A percentile compares a stretch with the other conserved stretches of the same genome.
Evolutionary conservation across 192 early-diverging fungal species (phyloP).

Genomic region (Coemansia sp.): DNA sequence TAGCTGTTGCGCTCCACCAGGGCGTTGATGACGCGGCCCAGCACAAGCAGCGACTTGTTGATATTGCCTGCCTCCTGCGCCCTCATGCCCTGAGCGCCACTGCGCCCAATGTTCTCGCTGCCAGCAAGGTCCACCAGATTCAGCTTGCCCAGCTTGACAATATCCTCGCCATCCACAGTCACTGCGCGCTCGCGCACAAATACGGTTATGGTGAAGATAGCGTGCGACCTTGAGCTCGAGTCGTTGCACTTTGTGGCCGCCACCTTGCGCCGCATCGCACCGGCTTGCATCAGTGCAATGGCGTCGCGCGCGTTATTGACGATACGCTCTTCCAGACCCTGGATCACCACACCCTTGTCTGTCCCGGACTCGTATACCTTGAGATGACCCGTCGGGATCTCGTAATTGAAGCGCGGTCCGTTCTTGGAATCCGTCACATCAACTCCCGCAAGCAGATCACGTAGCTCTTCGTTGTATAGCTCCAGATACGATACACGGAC

Average conservation of each 20-base stretch:
- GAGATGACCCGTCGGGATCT: conserved; percentile 31
- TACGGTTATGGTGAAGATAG: conserved; percentile 88
- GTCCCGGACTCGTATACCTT: conserved; percentile 72
- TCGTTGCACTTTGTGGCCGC: conserved; percentile 91
- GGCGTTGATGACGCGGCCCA: conserved; percentile 71
- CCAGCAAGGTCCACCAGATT: conserved; percentile 97
- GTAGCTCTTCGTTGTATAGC: conserved; percentile 93
- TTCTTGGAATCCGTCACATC: conserved; percentile 24
- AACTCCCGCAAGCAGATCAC: conserved; percentile 76
- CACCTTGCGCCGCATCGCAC: conserved; percentile 70
- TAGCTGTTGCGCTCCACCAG: conserved; percentile 61
- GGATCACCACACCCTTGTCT: conserved; percentile 71
- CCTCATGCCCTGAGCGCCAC: conserved; percentile 79
- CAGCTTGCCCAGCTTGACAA: conserved; percentile 91
- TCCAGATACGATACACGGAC: conserved; percentile 88
- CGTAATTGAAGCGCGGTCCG: neutral
- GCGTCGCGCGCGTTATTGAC: conserved; percentile 76
- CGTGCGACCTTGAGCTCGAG: conserved; percentile 90
- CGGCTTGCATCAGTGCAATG: conserved; percentile 68
- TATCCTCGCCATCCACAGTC: conserved; percentile 75
- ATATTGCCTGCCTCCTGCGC: conserved; percentile 90
- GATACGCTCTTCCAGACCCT: conserved; percentile 78
- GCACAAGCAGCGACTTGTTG: conserved; percentile 75
- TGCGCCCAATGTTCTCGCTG: conserved; percentile 88
- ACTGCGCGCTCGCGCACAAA: conserved; percentile 74